Percentiles rank a stretch among this genome's conserved stretches.
These are phyloP conservation scores for Cicer chorassanicum DNA, from an alignment of 306 rosid genomes.

Conservation along the genomic window DNA sequence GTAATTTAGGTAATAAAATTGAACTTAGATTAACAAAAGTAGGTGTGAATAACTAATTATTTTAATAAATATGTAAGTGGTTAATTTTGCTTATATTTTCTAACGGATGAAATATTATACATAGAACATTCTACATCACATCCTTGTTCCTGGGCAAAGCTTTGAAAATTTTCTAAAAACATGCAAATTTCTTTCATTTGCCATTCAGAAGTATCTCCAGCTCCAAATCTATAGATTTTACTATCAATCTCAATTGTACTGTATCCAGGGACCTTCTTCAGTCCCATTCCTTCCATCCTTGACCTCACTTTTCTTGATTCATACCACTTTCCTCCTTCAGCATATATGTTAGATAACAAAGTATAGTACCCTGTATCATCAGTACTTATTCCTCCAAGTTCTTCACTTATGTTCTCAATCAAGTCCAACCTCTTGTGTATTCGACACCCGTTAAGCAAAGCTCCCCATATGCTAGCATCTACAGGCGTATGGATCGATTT, in stretches of 20 bases:
- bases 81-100: no score
- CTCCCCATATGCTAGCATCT: slow-evolving; percentile 85
- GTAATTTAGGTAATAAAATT: no score
- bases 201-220: slow-evolving; percentile 66
- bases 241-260: slow-evolving; percentile 77
- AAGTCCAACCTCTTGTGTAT: slow-evolving; percentile 76
- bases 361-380: slow-evolving; percentile 89
- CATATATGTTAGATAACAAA: slow-evolving; percentile 81
- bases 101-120: background rate
- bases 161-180: slow-evolving; percentile 55
- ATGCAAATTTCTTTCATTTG: slow-evolving; percentile 55
- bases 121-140: slow-evolving; percentile 47
- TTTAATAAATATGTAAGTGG: no score
- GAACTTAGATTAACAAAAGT: no score
- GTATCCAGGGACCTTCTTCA: slow-evolving; percentile 84
- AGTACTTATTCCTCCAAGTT: slow-evolving; percentile 57
- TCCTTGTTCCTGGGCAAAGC: slow-evolving; percentile 59
- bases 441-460: slow-evolving; percentile 87
- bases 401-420: slow-evolving; percentile 56
- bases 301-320: slow-evolving; percentile 79
- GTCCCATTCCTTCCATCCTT: slow-evolving; percentile 70
- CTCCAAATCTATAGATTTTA: slow-evolving; percentile 71
- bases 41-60: no score
- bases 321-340: slow-evolving; percentile 85
- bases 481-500: slow-evolving; percentile 58